Evolutionary conservation across 345 rosid genomes (phyloP), one percentile per base, ranked within the genome.

Genomic region (Eucalyptus tenuipes): DNA sequence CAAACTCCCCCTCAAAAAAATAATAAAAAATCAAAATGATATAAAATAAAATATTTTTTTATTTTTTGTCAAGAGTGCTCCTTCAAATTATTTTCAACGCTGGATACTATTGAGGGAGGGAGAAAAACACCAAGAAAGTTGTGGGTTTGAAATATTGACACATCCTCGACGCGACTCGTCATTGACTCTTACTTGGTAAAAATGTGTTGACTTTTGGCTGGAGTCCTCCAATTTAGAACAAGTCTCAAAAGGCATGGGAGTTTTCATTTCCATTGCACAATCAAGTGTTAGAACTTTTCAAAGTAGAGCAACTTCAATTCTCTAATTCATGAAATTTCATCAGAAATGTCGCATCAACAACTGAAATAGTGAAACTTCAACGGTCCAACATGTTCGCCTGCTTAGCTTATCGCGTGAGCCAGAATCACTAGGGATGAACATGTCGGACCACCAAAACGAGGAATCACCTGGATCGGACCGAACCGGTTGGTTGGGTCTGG

Each of bases 401-500:
- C 40, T 15, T 4, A 15, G 40, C 2, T 7, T 15, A 9, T n/a
- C 0, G 11, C 10, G 0, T 4, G 11, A 64, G 11, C 33, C 0
- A 16, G 1, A n/a, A 15, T 64, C 40, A 29, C 31, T 8, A 52
- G 25, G 25, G 25, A 3, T 52, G 8, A 52, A 5, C 25, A 52
- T 20, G 57, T 52, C 4, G 1, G 57, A 52, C 57, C 25, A 20
- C 57, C 57, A 10, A 52, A 1, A 52, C 0, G 0, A 9, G 25
- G 10, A 52, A 52, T 0, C 0, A 0, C 22, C 4, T 2, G 0
- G 4, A 52, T 52, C 2, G 3, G 4, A 52, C 4, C 0, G 1
- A 7, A 52, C 4, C 2, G 1, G 18, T 52, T 4, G 9, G 3
- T 52, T 52, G 1, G 10, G 57, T 18, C 8, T 18, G 25, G 5